These are phyloP conservation scores for Penicillium capsulatum DNA, from an alignment of 2,329 filamentous ascomycete species.

Conservation along the genomic window DNA sequence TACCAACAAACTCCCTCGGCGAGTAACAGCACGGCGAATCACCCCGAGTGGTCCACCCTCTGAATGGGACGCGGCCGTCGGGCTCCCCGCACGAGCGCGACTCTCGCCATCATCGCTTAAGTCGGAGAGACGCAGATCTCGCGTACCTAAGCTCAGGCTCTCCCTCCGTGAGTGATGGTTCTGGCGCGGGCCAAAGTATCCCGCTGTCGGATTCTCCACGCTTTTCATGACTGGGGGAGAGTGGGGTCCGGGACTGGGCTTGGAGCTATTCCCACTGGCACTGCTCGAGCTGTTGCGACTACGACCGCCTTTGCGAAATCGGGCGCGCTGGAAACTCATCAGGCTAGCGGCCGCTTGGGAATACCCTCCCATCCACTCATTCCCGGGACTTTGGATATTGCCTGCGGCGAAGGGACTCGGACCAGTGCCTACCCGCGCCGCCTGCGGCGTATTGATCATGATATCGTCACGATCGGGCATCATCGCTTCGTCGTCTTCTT, in stretches of 20 bases:
- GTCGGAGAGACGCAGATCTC: slow-evolving; percentile 75
- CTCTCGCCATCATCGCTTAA: slow-evolving; percentile 74
- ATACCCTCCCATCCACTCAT: slow-evolving; percentile 59
- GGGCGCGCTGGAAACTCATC: slow-evolving; percentile 68
- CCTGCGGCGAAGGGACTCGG: slow-evolving; percentile 46
- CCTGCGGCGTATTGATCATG: slow-evolving; percentile 72
- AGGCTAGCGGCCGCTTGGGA: slow-evolving; percentile 72
- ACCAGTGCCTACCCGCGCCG: slow-evolving; percentile 53
- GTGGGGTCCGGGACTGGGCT: slow-evolving; percentile 64
- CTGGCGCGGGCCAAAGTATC: slow-evolving; percentile 53
- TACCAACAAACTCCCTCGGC: slow-evolving; percentile 84
- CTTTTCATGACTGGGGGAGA: slow-evolving; percentile 67
- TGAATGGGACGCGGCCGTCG: slow-evolving; percentile 31
- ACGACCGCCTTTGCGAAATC: slow-evolving; percentile 54
- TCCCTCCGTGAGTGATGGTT: slow-evolving; percentile 64
- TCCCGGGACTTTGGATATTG: slow-evolving; percentile 50
- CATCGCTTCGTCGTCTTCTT: slow-evolving; percentile 56
- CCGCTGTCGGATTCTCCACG: slow-evolving; percentile 49
- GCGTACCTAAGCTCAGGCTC: slow-evolving; percentile 85
- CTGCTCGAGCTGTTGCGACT: slow-evolving; percentile 65
- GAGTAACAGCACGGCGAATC: slow-evolving; percentile 75
- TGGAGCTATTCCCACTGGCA: slow-evolving; percentile 66
- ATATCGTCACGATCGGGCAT: slow-evolving; percentile 71
- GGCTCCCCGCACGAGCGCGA: slow-evolving; percentile 34
- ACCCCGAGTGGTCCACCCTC: slow-evolving; percentile 66